These are phyloP conservation scores for Dianthus caryophyllus DNA, from an alignment of 148 eudicot species.

Conservation along the genomic window DNA sequence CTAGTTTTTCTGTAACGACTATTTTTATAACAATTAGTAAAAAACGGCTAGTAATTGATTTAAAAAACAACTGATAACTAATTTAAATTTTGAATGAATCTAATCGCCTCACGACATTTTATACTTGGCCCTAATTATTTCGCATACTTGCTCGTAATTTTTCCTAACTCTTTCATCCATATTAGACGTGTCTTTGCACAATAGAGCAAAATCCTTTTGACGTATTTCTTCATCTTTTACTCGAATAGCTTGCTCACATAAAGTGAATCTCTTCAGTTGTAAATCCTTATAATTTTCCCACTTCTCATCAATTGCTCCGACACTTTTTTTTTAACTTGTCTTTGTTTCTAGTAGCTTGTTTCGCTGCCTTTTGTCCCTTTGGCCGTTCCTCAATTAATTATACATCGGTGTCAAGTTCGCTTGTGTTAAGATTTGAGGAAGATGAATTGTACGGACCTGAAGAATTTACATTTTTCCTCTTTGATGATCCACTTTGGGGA, in stretches of 20 bases:
- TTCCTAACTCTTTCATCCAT: conserved; percentile 14
- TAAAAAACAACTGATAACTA: background rate
- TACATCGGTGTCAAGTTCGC: background rate
- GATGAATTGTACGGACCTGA: background rate
- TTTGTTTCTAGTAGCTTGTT: background rate
- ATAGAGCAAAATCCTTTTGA: background rate
- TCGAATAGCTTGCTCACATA: conserved; percentile 3
- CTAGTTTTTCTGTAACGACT: conserved; percentile 2
- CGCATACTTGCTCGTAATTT: conserved; percentile 8
- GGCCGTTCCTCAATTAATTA: conserved; percentile 1
- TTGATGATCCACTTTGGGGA: background rate
- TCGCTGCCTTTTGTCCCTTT: conserved; percentile 10
- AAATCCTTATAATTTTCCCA: conserved; percentile 6
- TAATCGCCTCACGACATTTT: background rate
- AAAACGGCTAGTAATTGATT: background rate
- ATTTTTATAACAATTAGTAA: background rate
- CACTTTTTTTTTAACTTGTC: background rate
- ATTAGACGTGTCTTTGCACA: background rate
- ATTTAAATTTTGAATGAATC: background rate
- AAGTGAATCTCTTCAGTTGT: background rate
- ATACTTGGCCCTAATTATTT: conserved; percentile 5
- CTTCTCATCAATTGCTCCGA: background rate
- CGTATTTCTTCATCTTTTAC: background rate
- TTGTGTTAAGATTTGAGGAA: background rate
- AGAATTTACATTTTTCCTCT: too few species aligned